Evolutionary conservation across 2,329 filamentous ascomycete genomes (phyloP), one percentile per base, ranked within the genome.

Genomic region (Aureobasidium namibiae): DNA sequence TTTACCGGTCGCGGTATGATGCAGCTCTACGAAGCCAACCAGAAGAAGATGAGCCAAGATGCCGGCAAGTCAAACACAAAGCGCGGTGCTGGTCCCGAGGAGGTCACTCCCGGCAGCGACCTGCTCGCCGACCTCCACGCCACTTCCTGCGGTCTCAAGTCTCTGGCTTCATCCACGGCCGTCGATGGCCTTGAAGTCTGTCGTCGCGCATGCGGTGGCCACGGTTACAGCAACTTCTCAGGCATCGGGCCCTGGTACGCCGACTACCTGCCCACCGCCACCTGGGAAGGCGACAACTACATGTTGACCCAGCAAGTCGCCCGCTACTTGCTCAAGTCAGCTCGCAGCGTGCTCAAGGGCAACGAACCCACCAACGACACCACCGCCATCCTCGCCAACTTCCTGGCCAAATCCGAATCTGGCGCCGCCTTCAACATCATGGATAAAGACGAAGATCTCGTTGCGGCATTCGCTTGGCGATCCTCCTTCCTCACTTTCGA

Each of bases 271-370:
- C 87, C 88, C 16, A 87, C 82, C 0, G 74, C 78, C 4, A 89
- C 86, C 10, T 89, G 85, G 84, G 88, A 90, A 70, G 88, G 88
- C 45, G 88, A 90, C 75, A 90, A 89, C 76, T 90, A 88, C 76
- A 90, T 91, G 87, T 77, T 91, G 61, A 89, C 86, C 10, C 88
- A 91, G 71, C 88, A 91, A 74, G 87, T 90, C 2, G 85, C 86
- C 2, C 82, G 87, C 60, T 90, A 90, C 67, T 81, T 91, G 46
- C 80, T 91, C 64, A 91, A 90, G 78, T 84, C 87, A 3, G 87
- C 87, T 0, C 84, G 88, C 42, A 79, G 82, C 1, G 87, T 90
- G 0, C 74, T 89, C n/a, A 76, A 80, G 14, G 84, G 83, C 63
- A 82, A 85, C 62, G 78, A 82, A 60, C 75, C 85, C 46, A 78